Evolutionary conservation across 345 rosid genomes (phyloP).

Genomic region (Euclidium syriacum): DNA sequence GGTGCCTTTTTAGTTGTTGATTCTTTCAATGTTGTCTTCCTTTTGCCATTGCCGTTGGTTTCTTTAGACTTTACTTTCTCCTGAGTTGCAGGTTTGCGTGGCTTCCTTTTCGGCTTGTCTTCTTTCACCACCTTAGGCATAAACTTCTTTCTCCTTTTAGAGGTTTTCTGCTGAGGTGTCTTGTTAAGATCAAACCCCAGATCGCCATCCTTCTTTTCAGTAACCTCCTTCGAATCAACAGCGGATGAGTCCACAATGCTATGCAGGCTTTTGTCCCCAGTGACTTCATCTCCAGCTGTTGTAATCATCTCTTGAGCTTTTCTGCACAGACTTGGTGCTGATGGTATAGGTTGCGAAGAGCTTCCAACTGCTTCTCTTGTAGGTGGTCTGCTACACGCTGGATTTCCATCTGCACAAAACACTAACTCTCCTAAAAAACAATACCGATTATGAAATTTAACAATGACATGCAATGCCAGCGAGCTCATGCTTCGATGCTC

Average conservation of each 20-base stretch:
- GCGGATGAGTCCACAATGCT: conserved; percentile 41
- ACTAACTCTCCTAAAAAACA: not conserved
- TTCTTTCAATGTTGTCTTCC: conserved; percentile 43
- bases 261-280: conserved; percentile 26
- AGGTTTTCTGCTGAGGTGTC: conserved; percentile 55
- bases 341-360: conserved; percentile 34
- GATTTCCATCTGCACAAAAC: conserved; percentile 48
- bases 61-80: conserved; percentile 26
- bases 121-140: conserved; percentile 74
- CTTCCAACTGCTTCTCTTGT: conserved; percentile 37
- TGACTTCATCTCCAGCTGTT: conserved; percentile 21
- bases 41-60: conserved; percentile 38
- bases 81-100: conserved; percentile 40
- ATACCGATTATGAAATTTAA: not conserved
- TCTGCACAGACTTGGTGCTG: conserved; percentile 32
- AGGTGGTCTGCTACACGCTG: conserved; percentile 35
- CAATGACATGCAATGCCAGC: not conserved
- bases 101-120: conserved; percentile 49
- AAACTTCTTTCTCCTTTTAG: conserved; percentile 67
- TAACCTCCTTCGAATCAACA: conserved; percentile 27
- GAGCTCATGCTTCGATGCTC: not conserved
- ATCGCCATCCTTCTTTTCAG: conserved; percentile 32
- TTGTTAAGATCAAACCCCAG: conserved; percentile 58
- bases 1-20: conserved; percentile 27
- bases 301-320: conserved; percentile 26